These are phyloP conservation scores for Oryza punctata DNA, from an alignment of 176 grass and related monocot genomes.

Conservation along the genomic window DNA sequence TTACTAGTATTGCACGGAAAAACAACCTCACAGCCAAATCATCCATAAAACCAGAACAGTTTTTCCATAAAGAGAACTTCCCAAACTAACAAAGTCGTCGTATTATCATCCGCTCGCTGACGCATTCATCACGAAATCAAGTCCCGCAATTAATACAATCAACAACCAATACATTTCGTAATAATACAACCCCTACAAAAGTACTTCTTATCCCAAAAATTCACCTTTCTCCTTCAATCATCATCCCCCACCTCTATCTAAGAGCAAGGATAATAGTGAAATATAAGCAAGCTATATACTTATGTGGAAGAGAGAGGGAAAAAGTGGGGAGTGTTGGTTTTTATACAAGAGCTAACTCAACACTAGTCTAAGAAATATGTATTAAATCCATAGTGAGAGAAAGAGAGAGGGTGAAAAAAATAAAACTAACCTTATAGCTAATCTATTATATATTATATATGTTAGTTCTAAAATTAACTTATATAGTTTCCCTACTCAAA, in stretches of 20 bases:
- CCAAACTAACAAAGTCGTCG: not conserved
- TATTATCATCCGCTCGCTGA: not conserved
- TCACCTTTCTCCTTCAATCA: slow-evolving; percentile 26
- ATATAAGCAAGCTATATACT: no score
- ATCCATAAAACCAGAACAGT: not conserved
- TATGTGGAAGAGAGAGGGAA: no score
- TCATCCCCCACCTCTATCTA: slow-evolving; percentile 13
- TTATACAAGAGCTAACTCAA: no score
- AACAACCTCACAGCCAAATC: not conserved
- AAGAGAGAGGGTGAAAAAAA: no score
- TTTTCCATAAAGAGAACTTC: not conserved
- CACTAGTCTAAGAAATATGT: no score
- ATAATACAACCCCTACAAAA: not conserved
- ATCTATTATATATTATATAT: no score
- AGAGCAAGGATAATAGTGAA: no score
- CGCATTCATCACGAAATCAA: not conserved
- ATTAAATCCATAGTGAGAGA: no score
- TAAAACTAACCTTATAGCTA: no score
- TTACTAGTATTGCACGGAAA: not conserved
- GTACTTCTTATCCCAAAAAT: slow-evolving; percentile 20
- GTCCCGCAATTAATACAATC: not conserved
- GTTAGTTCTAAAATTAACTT: no score
- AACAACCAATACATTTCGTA: not conserved
- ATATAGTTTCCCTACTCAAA: not conserved
- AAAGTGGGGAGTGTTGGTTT: no score